phyloP scores from a whole-genome alignment of 805 yeast species.

The Ogataea saltuana region DNA sequence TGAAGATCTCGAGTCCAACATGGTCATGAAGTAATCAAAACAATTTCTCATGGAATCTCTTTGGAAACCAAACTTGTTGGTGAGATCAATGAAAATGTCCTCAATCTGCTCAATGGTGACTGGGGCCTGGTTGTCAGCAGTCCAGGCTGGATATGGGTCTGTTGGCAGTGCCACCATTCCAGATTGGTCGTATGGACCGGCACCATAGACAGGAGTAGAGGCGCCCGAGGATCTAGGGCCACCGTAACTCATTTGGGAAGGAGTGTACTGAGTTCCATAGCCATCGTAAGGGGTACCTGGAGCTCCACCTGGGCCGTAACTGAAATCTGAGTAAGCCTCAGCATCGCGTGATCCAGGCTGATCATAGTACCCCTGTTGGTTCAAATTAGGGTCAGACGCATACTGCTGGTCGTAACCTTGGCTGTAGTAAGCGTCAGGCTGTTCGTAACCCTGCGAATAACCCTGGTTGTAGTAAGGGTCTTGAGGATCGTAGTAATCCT shows the following conservation, averaged over 20 bases:
- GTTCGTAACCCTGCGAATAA: conserved; percentile 27
- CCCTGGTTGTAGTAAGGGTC: conserved; percentile 40
- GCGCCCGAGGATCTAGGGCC: conserved; percentile 90
- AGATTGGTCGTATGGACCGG: conserved; percentile 41
- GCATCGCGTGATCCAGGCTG: conserved; percentile 52
- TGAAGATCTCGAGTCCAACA: conserved; percentile 79
- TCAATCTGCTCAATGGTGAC: conserved; percentile 82
- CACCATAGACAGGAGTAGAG: conserved; percentile 76
- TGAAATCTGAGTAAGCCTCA: conserved; percentile 61
- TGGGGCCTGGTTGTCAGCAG: conserved; percentile 92
- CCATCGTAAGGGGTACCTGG: conserved; percentile 68
- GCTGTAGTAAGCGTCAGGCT: conserved; percentile 36
- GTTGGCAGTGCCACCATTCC: conserved; percentile 69
- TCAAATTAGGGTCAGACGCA: conserved; percentile 32
- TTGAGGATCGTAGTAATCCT: conserved; percentile 32
- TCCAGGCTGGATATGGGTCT: conserved; percentile 99
- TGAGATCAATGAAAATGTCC: conserved; percentile 79
- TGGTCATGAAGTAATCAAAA: conserved; percentile 85
- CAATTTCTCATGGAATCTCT: conserved; percentile 91
- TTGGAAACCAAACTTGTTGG: conserved; percentile 86
- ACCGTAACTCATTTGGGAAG: conserved; percentile 85
- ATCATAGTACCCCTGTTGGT: conserved; percentile 52
- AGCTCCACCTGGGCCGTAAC: conserved; percentile 59
- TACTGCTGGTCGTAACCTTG: conserved; percentile 56
- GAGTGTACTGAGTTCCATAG: conserved; percentile 58